Percentiles rank a stretch among this genome's conserved stretches.
These are phyloP conservation scores for Boletus patriciae DNA, from an alignment of 768 basidiomycete species.

Conservation along the genomic window DNA sequence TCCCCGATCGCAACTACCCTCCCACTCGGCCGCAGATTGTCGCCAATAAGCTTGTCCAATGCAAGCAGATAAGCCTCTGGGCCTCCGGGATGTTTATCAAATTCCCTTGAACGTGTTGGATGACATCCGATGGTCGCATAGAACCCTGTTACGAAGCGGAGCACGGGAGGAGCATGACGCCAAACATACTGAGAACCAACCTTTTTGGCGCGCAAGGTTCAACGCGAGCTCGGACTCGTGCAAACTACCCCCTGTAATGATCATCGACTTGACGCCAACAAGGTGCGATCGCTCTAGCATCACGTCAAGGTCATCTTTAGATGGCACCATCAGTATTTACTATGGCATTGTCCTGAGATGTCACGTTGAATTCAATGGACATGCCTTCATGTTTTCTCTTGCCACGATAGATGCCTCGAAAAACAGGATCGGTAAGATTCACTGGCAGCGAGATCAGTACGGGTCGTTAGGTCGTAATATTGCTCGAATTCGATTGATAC, in stretches of 20 bases:
- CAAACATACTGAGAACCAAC: slow-evolving; percentile 31
- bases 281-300: slow-evolving; percentile 55
- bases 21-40: slow-evolving; percentile 51
- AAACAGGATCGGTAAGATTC: slow-evolving; percentile 58
- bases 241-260: slow-evolving; percentile 76
- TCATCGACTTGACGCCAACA: slow-evolving; percentile 67
- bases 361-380: slow-evolving; percentile 1
- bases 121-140: slow-evolving; percentile 80
- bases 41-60: slow-evolving; percentile 53
- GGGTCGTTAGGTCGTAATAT: neutral
- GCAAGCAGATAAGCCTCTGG: slow-evolving; percentile 60
- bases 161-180: neutral
- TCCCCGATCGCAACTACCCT: slow-evolving; percentile 75
- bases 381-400: slow-evolving; percentile 51
- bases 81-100: slow-evolving; percentile 56
- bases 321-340: neutral
- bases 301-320: slow-evolving; percentile 59
- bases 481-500: slow-evolving; percentile 20
- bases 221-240: slow-evolving; percentile 61
- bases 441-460: slow-evolving; percentile 32
- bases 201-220: slow-evolving; percentile 55
- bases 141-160: slow-evolving; percentile 41
- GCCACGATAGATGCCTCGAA: slow-evolving; percentile 51
- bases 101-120: slow-evolving; percentile 72
- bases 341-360: neutral